These are phyloP conservation scores for Termitomyces sp. DNA, from an alignment of 768 basidiomycete species.

Conservation along the genomic window DNA sequence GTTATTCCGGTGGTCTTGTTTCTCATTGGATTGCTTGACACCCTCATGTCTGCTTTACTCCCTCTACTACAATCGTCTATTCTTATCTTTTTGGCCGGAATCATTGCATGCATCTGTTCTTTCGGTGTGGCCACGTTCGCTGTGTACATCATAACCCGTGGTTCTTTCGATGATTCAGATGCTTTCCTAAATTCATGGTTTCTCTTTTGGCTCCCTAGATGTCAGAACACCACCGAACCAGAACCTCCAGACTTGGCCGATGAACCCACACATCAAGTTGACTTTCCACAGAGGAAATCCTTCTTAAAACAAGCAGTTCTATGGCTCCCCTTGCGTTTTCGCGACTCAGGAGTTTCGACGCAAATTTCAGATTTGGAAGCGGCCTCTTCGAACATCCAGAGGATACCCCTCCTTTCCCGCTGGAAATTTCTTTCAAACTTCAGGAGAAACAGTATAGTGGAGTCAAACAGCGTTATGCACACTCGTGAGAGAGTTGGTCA, in stretches of 20 bases:
- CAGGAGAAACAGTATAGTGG: neutral
- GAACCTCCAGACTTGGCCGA: neutral
- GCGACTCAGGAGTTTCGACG: neutral
- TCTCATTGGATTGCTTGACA: conserved; percentile 10
- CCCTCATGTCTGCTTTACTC: conserved; percentile 4
- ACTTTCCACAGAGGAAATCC: neutral
- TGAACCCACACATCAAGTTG: neutral
- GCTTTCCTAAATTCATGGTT: neutral
- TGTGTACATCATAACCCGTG: neutral
- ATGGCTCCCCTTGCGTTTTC: neutral
- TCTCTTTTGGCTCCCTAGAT: neutral
- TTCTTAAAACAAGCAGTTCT: neutral
- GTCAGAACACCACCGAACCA: neutral
- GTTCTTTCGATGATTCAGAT: neutral
- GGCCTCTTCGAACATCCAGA: neutral
- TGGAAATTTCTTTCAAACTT: neutral
- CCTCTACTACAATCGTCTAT: neutral
- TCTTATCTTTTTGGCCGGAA: neutral
- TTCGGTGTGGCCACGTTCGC: neutral
- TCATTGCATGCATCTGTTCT: neutral
- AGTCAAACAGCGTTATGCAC: neutral
- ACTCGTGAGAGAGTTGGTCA: neutral
- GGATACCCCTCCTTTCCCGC: neutral
- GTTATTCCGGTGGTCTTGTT: conserved; percentile 11
- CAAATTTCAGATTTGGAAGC: neutral